Conservation (phyloP, 768 basidiomycete genomes). For the Roridomyces roridus region DNA sequence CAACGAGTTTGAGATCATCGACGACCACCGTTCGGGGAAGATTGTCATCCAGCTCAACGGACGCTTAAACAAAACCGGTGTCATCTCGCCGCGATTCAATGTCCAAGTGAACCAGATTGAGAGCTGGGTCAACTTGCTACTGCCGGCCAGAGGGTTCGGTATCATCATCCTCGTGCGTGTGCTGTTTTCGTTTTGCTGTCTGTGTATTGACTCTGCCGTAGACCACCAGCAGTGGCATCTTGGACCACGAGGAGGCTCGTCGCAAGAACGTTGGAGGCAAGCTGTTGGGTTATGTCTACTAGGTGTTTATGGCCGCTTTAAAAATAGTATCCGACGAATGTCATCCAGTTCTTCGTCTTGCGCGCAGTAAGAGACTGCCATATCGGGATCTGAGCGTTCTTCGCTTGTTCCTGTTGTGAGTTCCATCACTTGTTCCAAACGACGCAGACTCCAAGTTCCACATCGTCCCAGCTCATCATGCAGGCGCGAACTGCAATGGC, state of each 20-base stretch:
- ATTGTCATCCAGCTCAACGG: slow-evolving; percentile 99
- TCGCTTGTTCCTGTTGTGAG: too few relatives aligned
- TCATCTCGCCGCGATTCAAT: slow-evolving; percentile 99
- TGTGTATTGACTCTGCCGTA: slow-evolving; percentile 31
- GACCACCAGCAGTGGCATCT: slow-evolving; percentile 98
- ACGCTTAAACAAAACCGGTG: slow-evolving; percentile 98
- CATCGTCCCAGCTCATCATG: too few relatives aligned
- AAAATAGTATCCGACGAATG: slow-evolving; percentile 8
- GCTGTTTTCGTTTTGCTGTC: not conserved
- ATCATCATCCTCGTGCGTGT: slow-evolving; percentile 89
- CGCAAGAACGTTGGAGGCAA: slow-evolving; percentile 98
- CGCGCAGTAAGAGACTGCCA: not conserved
- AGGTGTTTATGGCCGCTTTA: slow-evolving; percentile 33
- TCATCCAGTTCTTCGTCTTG: not conserved
- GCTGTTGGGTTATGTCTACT: slow-evolving; percentile 92
- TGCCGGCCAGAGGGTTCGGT: slow-evolving; percentile 96
- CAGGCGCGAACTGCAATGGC: too few relatives aligned
- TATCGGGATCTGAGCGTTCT: too few relatives aligned
- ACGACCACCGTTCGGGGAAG: slow-evolving; percentile 98
- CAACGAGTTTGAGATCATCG: slow-evolving; percentile 97
- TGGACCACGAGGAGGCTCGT: slow-evolving; percentile 99
- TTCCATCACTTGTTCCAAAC: too few relatives aligned
- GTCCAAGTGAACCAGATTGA: slow-evolving; percentile 93
- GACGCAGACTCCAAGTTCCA: too few relatives aligned
- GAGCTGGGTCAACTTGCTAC: slow-evolving; percentile 94